A percentile compares a stretch with the other conserved stretches of the same genome.
Conservation (phyloP, 257 asterid genomes). For the Solanum chmielewskii region DNA sequence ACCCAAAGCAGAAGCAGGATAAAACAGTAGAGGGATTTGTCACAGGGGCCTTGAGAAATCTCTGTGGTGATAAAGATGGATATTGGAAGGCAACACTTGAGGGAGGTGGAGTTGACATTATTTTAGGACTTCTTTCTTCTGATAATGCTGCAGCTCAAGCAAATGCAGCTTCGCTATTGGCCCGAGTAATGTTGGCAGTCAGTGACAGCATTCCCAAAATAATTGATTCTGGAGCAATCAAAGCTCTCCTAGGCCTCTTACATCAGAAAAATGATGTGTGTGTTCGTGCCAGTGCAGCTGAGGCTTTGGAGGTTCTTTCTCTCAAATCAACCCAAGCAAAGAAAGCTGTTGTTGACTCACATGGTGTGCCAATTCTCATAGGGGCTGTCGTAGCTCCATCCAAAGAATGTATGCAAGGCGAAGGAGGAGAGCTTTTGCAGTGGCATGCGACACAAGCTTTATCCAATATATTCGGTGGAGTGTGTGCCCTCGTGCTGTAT, state of each 20-base stretch:
- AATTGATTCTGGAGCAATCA: constrained; percentile 60
- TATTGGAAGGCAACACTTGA: constrained; percentile 70
- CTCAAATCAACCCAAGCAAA: constrained; percentile 51
- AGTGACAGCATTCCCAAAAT: constrained; percentile 53
- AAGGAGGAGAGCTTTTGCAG: constrained; percentile 66
- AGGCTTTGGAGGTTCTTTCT: constrained; percentile 72
- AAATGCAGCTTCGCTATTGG: constrained; percentile 83
- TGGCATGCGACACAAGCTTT: constrained; percentile 53
- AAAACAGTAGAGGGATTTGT: constrained; percentile 68
- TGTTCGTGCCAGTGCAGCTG: constrained; percentile 82
- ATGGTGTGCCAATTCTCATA: constrained; percentile 58
- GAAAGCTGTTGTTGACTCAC: constrained; percentile 44
- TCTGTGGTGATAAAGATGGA: constrained; percentile 79
- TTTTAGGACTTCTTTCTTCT: constrained; percentile 63
- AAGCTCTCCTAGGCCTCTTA: constrained; percentile 49
- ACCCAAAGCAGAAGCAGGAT: constrained; percentile 43
- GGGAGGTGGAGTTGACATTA: constrained; percentile 71
- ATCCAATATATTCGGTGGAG: constrained; percentile 69
- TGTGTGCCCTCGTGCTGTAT: constrained; percentile 45
- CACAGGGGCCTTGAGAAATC: constrained; percentile 76
- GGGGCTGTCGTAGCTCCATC: constrained; percentile 80
- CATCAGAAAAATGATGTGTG: constrained; percentile 49
- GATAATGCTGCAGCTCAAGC: constrained; percentile 55
- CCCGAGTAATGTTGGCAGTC: constrained; percentile 49
- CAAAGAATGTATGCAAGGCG: constrained; percentile 73